Evolutionary conservation across 2,329 filamentous ascomycete species (phyloP).

Genomic region (Anthostomella pinea): DNA sequence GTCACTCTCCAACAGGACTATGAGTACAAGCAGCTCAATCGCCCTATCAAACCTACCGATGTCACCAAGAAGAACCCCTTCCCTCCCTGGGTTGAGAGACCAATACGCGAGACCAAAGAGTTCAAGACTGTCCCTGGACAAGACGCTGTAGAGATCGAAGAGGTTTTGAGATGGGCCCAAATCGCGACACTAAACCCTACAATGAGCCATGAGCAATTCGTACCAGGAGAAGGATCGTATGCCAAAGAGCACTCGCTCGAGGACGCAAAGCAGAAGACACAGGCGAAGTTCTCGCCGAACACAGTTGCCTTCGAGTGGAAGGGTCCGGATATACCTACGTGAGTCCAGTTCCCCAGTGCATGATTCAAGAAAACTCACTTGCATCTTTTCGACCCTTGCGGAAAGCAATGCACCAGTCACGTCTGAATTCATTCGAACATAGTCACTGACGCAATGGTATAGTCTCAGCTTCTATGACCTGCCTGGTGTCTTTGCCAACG

Average conservation of each 20-base stretch:
- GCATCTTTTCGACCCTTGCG: too few relatives aligned
- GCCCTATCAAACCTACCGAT: constrained; percentile 38
- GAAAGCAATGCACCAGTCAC: too few relatives aligned
- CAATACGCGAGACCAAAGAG: constrained; percentile 42
- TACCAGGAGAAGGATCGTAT: constrained; percentile 44
- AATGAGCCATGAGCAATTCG: constrained; percentile 46
- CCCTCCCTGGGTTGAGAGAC: constrained; percentile 57
- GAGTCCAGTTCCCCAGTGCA: too few relatives aligned
- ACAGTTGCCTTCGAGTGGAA: constrained; percentile 70
- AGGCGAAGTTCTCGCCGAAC: constrained; percentile 76
- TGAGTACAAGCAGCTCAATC: constrained; percentile 40
- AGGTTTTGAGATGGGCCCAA: constrained; percentile 68
- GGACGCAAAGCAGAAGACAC: constrained; percentile 38
- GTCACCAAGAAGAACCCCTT: constrained; percentile 51
- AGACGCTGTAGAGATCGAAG: constrained; percentile 52
- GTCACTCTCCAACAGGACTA: constrained; percentile 64
- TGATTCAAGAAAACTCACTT: too few relatives aligned
- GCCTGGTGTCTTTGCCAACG: constrained; percentile 72
- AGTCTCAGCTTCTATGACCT: constrained; percentile 79
- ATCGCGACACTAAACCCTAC: constrained; percentile 68
- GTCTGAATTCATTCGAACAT: too few relatives aligned
- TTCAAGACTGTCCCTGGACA: constrained; percentile 63
- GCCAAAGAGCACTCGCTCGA: constrained; percentile 33
- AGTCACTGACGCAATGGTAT: too few relatives aligned
- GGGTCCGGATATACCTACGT: constrained; percentile 62